Evolutionary conservation across 345 rosid species (phyloP).

Genomic region (Eucalyptus coolabah): DNA sequence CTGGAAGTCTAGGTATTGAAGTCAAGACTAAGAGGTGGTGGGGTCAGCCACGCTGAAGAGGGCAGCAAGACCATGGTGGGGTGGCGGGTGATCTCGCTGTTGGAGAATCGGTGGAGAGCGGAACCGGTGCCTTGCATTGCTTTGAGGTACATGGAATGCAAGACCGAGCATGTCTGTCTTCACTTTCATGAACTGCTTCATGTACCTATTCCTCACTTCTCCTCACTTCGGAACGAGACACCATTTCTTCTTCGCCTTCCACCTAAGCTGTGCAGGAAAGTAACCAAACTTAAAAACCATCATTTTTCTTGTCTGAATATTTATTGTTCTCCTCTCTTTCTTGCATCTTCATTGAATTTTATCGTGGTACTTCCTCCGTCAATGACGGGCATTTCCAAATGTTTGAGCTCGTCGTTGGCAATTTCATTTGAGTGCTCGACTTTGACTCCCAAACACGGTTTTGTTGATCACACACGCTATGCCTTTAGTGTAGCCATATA

Average conservation of each 20-base stretch:
- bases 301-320: background rate
- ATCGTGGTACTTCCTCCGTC: background rate
- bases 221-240: conserved; percentile 66
- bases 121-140: conserved; percentile 67
- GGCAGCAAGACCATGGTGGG: conserved; percentile 19
- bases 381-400: background rate
- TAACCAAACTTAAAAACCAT: background rate
- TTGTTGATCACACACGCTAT: background rate
- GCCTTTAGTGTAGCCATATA: background rate
- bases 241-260: conserved; percentile 6
- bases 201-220: conserved; percentile 71
- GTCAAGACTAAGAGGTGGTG: conserved; percentile 47
- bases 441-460: background rate
- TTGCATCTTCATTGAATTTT: background rate
- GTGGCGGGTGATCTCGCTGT: conserved; percentile 45
- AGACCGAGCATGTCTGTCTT: conserved; percentile 54
- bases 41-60: conserved; percentile 18
- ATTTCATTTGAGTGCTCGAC: background rate
- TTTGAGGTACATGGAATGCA: conserved; percentile 72
- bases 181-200: conserved; percentile 62
- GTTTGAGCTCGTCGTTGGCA: background rate
- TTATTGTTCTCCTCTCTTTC: background rate
- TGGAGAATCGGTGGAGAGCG: conserved; percentile 58
- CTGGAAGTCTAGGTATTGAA: conserved; percentile 59
- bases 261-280: too few relatives aligned